Evolutionary conservation across 352 stramenopile species (phyloP).

Genomic region (Pythium aristosporum): DNA sequence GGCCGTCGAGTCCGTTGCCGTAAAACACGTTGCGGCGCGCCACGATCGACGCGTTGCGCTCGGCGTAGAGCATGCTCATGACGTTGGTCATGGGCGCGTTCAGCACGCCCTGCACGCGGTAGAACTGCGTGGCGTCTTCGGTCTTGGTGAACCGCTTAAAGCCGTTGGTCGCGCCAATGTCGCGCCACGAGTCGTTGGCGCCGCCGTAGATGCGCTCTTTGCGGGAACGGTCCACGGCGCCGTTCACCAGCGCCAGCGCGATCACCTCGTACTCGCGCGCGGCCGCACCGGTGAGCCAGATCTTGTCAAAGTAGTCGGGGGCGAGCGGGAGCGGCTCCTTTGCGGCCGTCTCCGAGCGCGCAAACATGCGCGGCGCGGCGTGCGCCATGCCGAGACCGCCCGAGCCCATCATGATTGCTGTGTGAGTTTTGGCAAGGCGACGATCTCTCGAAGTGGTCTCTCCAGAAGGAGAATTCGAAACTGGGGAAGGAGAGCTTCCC

Average conservation of each 20-base stretch:
- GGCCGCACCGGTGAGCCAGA: conserved; percentile 35
- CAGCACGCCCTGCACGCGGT: conserved; percentile 57
- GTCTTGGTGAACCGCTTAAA: conserved; percentile 63
- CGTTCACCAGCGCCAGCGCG: conserved; percentile 43
- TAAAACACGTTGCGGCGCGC: conserved; percentile 53
- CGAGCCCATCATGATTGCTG: conserved; percentile 24
- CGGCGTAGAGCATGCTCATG: conserved; percentile 62
- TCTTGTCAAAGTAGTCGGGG: conserved; percentile 42
- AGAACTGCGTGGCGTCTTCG: conserved; percentile 42
- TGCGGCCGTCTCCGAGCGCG: conserved; percentile 17
- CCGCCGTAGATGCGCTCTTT: conserved; percentile 43
- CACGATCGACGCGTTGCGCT: conserved; percentile 41
- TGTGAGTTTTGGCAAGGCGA: background rate
- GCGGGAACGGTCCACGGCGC: conserved; percentile 38
- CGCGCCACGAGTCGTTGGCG: conserved; percentile 53
- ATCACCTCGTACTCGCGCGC: conserved; percentile 41
- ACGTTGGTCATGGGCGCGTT: conserved; percentile 52
- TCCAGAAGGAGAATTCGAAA: background rate
- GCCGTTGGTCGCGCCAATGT: conserved; percentile 44
- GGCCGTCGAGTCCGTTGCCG: conserved; percentile 56
- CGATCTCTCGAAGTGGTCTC: background rate
- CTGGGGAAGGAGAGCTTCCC: background rate
- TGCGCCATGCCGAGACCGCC: conserved; percentile 12
- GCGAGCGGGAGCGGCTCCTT: conserved; percentile 45
- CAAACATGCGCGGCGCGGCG: conserved; percentile 35